A percentile compares a stretch with the other conserved stretches of the same genome.
Conservation (phyloP, 108 stramenopile genomes). For the Cyclotella atomus region DNA sequence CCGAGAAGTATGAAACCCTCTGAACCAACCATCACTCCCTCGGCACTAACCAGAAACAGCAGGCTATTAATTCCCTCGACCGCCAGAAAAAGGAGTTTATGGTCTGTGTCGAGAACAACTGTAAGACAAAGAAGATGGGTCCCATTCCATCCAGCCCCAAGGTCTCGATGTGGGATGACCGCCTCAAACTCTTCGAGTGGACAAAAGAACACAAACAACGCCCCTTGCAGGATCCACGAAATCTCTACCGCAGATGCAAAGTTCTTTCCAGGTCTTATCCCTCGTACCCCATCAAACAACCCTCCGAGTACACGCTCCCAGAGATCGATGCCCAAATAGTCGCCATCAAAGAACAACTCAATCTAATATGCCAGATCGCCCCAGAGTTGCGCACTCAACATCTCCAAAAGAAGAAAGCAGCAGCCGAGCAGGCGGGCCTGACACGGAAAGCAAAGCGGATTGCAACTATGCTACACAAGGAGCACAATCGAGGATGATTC, state of each 20-base stretch:
- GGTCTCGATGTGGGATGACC: neutral
- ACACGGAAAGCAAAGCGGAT: too few relatives aligned
- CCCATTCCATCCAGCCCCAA: neutral
- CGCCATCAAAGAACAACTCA: too few relatives aligned
- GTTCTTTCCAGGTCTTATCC: neutral
- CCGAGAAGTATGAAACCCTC: neutral
- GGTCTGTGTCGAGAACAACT: neutral
- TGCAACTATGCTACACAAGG: too few relatives aligned
- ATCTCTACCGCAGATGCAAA: neutral
- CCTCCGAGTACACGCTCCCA: neutral
- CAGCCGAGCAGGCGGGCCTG: too few relatives aligned
- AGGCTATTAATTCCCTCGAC: neutral
- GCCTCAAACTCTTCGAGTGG: neutral
- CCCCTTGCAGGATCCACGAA: neutral
- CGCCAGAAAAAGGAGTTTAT: neutral
- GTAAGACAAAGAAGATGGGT: neutral
- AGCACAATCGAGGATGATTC: too few relatives aligned
- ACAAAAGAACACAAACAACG: neutral
- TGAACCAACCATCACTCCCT: neutral
- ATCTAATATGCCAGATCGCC: too few relatives aligned
- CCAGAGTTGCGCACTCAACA: too few relatives aligned
- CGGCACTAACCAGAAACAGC: too few relatives aligned
- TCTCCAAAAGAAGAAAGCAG: too few relatives aligned
- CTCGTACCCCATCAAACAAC: neutral
- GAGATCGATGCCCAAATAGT: neutral